phyloP scores from a whole-genome alignment of 2,329 filamentous ascomycete species.

The Diaporthe citrichinensis region DNA sequence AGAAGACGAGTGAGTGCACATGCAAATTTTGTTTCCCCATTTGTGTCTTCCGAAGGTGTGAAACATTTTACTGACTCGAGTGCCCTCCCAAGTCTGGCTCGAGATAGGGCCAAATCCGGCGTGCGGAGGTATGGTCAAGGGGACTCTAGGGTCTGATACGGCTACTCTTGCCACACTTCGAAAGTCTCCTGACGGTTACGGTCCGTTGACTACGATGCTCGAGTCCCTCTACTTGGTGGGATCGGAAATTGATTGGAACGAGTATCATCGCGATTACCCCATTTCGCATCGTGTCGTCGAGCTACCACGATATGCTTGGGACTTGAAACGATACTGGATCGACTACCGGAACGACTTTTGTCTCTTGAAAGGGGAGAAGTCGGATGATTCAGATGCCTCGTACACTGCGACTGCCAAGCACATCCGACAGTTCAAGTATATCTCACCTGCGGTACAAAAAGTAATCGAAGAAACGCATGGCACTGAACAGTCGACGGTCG shows the following conservation, averaged over 20 bases:
- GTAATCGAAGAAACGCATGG: neutral
- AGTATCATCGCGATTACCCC: neutral
- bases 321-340: conserved; percentile 13
- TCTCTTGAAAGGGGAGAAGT: neutral
- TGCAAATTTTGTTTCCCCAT: neutral
- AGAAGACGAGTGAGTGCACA: neutral
- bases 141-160: neutral
- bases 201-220: neutral
- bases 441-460: conserved; percentile 9
- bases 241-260: neutral
- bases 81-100: neutral
- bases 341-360: conserved; percentile 17
- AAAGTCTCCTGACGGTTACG: neutral
- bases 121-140: conserved; percentile 10
- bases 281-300: neutral
- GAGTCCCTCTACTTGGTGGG: conserved; percentile 5
- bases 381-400: neutral
- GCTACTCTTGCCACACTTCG: conserved; percentile 6
- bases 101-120: conserved; percentile 6
- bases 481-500: neutral
- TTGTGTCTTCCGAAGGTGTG: no score
- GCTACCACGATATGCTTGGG: conserved; percentile 4
- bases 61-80: neutral
- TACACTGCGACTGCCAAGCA: neutral
- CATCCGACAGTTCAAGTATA: neutral